phyloP scores from a whole-genome alignment of 202 grass and related monocot genomes.

The Zizania palustris region DNA sequence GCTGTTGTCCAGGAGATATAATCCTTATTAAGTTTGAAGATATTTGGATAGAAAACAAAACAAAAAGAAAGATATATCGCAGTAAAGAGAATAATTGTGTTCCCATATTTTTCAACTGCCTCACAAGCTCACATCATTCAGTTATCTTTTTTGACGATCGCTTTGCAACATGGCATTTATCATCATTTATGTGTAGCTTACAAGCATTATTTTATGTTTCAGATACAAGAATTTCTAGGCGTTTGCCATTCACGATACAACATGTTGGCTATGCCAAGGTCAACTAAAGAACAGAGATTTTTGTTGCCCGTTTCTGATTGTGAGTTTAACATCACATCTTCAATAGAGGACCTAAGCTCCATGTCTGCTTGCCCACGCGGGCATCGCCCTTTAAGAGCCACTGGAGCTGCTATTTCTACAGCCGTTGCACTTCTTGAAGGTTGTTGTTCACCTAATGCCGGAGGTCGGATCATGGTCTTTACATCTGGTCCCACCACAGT shows the following conservation, averaged over 20 bases:
- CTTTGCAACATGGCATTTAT: conserved; percentile 26
- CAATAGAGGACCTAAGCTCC: conserved; percentile 75
- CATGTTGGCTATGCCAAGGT: conserved; percentile 57
- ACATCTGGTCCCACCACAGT: conserved; percentile 86
- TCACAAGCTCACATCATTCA: background rate
- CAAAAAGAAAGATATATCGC: too few species aligned
- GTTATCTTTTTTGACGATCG: background rate
- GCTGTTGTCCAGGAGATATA: conserved; percentile 9
- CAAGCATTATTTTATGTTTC: conserved; percentile 42
- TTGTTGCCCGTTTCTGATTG: conserved; percentile 88
- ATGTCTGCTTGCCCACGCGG: conserved; percentile 53
- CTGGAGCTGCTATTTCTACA: conserved; percentile 77
- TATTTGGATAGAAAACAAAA: conserved; percentile 4
- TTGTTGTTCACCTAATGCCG: conserved; percentile 59
- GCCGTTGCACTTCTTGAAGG: conserved; percentile 91
- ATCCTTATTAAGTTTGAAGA: background rate
- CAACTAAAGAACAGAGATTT: conserved; percentile 58
- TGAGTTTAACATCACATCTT: conserved; percentile 90
- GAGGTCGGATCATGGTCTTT: conserved; percentile 86
- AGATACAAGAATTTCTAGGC: conserved; percentile 87
- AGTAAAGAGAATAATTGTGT: too few species aligned
- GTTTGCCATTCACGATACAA: conserved; percentile 48
- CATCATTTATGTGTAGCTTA: conserved; percentile 26
- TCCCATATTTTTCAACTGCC: background rate
- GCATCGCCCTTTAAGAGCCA: conserved; percentile 66